A percentile compares a stretch with the other conserved stretches of the same genome.
Evolutionary conservation across 495 filamentous ascomycete genomes (phyloP).

Genomic region (Lepidopterella palustris): DNA sequence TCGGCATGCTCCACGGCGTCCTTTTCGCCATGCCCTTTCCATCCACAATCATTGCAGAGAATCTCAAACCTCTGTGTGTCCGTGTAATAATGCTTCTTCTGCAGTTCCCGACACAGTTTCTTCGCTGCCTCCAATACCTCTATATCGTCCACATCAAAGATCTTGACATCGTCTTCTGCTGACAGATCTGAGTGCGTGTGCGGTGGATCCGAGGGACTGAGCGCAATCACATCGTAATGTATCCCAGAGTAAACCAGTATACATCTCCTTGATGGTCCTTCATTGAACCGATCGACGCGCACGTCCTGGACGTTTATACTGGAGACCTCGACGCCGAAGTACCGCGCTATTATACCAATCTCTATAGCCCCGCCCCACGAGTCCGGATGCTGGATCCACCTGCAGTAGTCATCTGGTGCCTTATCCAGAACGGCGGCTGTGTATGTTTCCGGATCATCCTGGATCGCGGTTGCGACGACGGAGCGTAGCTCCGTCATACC

Average conservation of each 20-base stretch:
- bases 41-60: slow-evolving; percentile 69
- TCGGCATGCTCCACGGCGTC: slow-evolving; percentile 61
- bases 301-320: slow-evolving; percentile 70
- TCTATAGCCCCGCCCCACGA: slow-evolving; percentile 94
- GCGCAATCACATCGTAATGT: slow-evolving; percentile 88
- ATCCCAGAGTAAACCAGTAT: slow-evolving; percentile 90
- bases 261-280: slow-evolving; percentile 61
- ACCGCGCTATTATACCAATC: slow-evolving; percentile 72
- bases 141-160: slow-evolving; percentile 66
- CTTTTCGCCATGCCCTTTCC: slow-evolving; percentile 66
- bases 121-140: slow-evolving; percentile 61
- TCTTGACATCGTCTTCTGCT: slow-evolving; percentile 67
- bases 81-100: slow-evolving; percentile 77
- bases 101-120: slow-evolving; percentile 65
- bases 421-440: slow-evolving; percentile 67
- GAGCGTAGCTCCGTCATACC: slow-evolving; percentile 70
- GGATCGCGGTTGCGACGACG: slow-evolving; percentile 76
- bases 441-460: slow-evolving; percentile 63
- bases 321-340: slow-evolving; percentile 83
- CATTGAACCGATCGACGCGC: slow-evolving; percentile 72
- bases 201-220: slow-evolving; percentile 58
- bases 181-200: slow-evolving; percentile 51
- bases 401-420: slow-evolving; percentile 65
- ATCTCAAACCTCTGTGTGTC: slow-evolving; percentile 81
- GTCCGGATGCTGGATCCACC: slow-evolving; percentile 72